Evolutionary conservation across 345 rosid species (phyloP).

Genomic region (Moricandia moricandioides): DNA sequence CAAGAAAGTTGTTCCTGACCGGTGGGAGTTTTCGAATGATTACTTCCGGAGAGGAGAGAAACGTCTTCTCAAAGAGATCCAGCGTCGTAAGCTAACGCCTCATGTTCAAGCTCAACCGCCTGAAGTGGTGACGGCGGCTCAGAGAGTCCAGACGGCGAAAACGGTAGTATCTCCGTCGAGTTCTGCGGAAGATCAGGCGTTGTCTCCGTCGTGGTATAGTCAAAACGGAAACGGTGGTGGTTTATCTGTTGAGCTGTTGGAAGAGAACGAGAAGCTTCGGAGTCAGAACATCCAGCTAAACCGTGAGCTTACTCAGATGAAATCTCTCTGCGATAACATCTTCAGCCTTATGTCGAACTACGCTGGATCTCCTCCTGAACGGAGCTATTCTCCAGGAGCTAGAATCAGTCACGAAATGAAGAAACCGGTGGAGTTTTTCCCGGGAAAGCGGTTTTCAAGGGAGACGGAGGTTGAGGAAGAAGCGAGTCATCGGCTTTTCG

Average conservation of each 20-base stretch:
- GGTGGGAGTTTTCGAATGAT: slow-evolving; percentile 94
- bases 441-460: slow-evolving; percentile 31
- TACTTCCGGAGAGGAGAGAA: slow-evolving; percentile 70
- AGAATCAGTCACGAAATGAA: background rate
- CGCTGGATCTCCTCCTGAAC: slow-evolving; percentile 32
- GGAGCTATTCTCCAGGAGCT: slow-evolving; percentile 6
- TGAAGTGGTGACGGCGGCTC: slow-evolving; percentile 22
- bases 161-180: slow-evolving; percentile 49
- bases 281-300: slow-evolving; percentile 59
- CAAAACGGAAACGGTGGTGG: slow-evolving; percentile 24
- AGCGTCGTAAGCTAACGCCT: slow-evolving; percentile 60
- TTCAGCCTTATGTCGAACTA: slow-evolving; percentile 51
- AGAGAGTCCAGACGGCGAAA: slow-evolving; percentile 38
- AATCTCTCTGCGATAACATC: slow-evolving; percentile 59
- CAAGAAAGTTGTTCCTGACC: slow-evolving; percentile 79
- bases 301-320: slow-evolving; percentile 68
- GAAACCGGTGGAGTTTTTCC: slow-evolving; percentile 42
- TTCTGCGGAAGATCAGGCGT: slow-evolving; percentile 59
- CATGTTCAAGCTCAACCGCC: slow-evolving; percentile 9
- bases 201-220: slow-evolving; percentile 50
- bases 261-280: slow-evolving; percentile 77
- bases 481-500: slow-evolving; percentile 55
- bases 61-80: slow-evolving; percentile 70
- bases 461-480: slow-evolving; percentile 15
- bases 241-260: slow-evolving; percentile 51